Conservation (phyloP, 169 alveolate genomes). For the Perkinsus marinus region DNA sequence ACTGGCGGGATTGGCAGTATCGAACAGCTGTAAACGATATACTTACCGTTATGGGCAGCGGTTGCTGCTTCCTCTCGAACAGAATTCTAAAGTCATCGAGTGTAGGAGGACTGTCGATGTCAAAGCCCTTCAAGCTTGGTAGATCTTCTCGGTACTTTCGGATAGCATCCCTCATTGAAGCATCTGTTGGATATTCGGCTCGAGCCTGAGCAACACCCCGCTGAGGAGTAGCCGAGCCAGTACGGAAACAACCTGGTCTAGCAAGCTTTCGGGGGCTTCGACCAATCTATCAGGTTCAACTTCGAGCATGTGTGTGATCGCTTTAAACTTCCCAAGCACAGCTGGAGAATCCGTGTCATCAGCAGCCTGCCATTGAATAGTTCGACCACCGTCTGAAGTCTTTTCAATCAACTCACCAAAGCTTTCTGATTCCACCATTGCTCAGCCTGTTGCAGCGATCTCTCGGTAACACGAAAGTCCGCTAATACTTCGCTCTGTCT, state of each 20-base stretch:
- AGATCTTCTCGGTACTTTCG: neutral
- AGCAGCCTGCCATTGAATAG: neutral
- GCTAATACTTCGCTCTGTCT: neutral
- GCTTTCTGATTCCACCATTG: neutral
- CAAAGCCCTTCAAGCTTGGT: neutral
- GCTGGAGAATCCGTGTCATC: neutral
- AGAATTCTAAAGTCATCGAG: neutral
- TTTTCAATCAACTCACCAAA: neutral
- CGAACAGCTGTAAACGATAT: neutral
- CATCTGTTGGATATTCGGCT: neutral
- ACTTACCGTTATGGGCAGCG: neutral
- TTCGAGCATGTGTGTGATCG: neutral
- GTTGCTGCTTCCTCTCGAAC: neutral
- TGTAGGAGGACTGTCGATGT: neutral
- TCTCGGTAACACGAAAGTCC: neutral
- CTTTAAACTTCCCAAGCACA: neutral
- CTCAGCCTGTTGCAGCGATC: neutral
- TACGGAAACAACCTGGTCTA: neutral
- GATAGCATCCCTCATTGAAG: neutral
- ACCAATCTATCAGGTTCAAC: neutral
- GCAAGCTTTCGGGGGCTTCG: neutral
- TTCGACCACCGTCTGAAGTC: neutral
- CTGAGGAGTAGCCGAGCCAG: neutral
- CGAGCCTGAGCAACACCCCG: neutral
- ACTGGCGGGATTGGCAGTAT: neutral